Base-by-base conservation (phyloP, 2,329 filamentous ascomycete species). In the Whalleya microplaca region DNA sequence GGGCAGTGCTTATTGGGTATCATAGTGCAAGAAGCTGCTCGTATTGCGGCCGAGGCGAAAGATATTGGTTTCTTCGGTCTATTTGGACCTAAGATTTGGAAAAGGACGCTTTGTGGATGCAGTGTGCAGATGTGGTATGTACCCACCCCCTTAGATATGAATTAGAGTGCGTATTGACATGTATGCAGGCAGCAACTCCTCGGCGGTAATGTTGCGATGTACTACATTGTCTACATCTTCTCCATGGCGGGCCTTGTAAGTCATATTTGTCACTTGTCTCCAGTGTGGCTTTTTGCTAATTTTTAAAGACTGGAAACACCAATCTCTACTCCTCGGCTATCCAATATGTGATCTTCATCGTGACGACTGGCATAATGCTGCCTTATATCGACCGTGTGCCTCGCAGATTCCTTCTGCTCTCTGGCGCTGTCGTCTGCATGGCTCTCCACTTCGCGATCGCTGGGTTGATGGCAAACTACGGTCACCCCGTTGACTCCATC, bases 221-320 rank as follows among this genome's bases (percentile, higher is more conserved):
- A 86, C 66, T 87, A 87, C 58, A 80, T 87, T 56, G 79, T 86
- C 0, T 86, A 86, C 59, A 80, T 86, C 58, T 86, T 87, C 64
- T 74, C 80, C 45, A 86, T 86, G 84, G 84, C 84, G 8, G 78
- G 78, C 10, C 45, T 48, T 16, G 32, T 37, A 37, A 16, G 32
- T 37, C 14, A 29, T 23, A 3, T n/a, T 18, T 2, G 21, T 6
- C 9, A 3, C 16, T 16, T 14, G 37, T 18, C 20, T 20, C 29
- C 12, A 19, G 2, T 8, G 18, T 41, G 8, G 21, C 5, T 18
- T 29, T 40, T 41, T 19, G 9, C 20, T 18, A 7, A 16, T 2
- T 41, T 41, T 67, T 16, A 12, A 3, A 37, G 63, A 61, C 54
- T 5, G 67, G 67, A 7, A 66, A 69, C 49, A 41, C 55, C 2